Base-by-base conservation (phyloP, 2,329 filamentous ascomycete genomes). In the Gremmenia infestans region DNA sequence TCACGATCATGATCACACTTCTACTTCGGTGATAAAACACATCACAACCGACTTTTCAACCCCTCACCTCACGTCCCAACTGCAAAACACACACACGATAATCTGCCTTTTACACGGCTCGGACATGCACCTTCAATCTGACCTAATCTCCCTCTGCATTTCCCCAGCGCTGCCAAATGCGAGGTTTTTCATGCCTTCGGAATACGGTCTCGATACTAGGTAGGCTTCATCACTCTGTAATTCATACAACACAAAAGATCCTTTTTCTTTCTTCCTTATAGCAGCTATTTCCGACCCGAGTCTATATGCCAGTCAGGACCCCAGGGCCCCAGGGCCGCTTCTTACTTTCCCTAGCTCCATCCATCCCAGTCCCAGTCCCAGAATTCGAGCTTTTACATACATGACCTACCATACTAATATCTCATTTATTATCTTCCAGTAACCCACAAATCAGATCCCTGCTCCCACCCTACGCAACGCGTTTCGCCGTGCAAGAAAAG, bases 141-240 rank as follows among this genome's bases (percentile, higher is more conserved):
- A 19, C 11, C 46, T 1, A 1, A 60, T 3, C 23, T 61, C 2
- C 37, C 53, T 14, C 54, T 32, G 12, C 48, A 39, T 4, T 4
- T 11, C 12, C 43, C 55, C 15, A 25, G 25, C 2, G 8, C 39
- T 22, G 39, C 55, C 23, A 36, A 40, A 7, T 36, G 53, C 32
- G 23, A 55, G 54, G 28, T 36, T 58, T 9, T 55, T 62, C 43
- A 53, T 62, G 4, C 56, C 58, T 2, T 52, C 54, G 3, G 60
- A 60, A 36, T 60, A 52, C 39, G 58, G 55, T 11, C 54, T 62
- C 5, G 58, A 58, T 32, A 62, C 56, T n/a, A n/a, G n/a, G n/a
- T n/a, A n/a, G n/a, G n/a, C n/a, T n/a, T n/a, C n/a, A n/a, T n/a
- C n/a, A n/a, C n/a, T n/a, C n/a, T n/a, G n/a, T n/a, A n/a, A n/a